Evolutionary conservation across 2,329 filamentous ascomycete species (phyloP).

Genomic region (Penicillium sp.): DNA sequence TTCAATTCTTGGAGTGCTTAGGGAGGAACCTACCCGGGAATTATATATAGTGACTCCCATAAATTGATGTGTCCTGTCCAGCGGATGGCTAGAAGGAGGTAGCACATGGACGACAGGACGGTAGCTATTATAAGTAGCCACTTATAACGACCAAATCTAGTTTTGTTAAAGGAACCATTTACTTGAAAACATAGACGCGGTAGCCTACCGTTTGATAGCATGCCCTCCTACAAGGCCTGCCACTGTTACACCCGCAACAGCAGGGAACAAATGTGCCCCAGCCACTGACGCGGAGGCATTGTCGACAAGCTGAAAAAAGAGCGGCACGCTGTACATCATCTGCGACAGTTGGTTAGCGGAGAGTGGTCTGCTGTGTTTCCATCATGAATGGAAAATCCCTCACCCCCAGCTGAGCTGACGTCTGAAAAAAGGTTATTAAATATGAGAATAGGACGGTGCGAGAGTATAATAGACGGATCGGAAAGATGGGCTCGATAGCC

Average conservation of each 20-base stretch:
- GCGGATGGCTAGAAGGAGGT: conserved; percentile 49
- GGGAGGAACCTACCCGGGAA: conserved; percentile 40
- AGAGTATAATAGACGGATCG: conserved; percentile 28
- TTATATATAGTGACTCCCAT: conserved; percentile 56
- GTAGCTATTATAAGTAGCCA: conserved; percentile 50
- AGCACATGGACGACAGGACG: conserved; percentile 48
- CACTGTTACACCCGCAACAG: conserved; percentile 61
- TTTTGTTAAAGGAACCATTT: not conserved
- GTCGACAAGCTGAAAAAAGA: conserved; percentile 66
- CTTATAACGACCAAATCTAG: conserved; percentile 54
- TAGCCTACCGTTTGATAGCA: conserved; percentile 49
- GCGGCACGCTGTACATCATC: conserved; percentile 62
- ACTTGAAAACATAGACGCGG: not conserved
- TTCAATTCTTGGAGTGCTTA: too few relatives aligned
- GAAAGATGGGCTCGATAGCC: conserved; percentile 33
- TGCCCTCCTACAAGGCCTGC: conserved; percentile 60
- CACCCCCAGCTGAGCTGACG: conserved; percentile 53
- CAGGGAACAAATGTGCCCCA: conserved; percentile 60
- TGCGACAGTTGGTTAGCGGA: not conserved
- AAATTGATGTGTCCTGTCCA: conserved; percentile 59
- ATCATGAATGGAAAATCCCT: too few relatives aligned
- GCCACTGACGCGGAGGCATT: conserved; percentile 56
- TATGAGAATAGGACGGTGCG: conserved; percentile 28
- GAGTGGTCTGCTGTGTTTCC: too few relatives aligned
- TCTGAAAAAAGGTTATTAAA: conserved; percentile 49